Percentiles rank a stretch among this genome's conserved stretches.
Evolutionary conservation across 768 basidiomycete species (phyloP).

Genomic region (Rhodotorula diobovata): DNA sequence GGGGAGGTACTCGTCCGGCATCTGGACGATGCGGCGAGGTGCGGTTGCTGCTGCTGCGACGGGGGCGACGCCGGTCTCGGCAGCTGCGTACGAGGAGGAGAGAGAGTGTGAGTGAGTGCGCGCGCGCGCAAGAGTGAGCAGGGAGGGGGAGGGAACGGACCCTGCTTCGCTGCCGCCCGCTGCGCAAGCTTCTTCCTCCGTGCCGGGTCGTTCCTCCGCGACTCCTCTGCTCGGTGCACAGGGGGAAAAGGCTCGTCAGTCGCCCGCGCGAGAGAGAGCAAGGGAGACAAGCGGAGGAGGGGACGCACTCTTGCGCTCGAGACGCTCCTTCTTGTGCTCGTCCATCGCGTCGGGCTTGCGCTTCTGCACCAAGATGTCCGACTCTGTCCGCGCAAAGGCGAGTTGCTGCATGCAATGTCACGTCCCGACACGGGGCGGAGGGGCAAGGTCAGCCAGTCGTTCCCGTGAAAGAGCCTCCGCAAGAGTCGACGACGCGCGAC

Average conservation of each 20-base stretch:
- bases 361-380: slow-evolving; percentile 81
- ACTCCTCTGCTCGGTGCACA: slow-evolving; percentile 56
- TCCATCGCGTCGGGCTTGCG: slow-evolving; percentile 66
- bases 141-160: slow-evolving; percentile 51
- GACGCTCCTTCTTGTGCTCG: slow-evolving; percentile 65
- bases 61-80: slow-evolving; percentile 17
- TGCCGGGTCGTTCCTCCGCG: slow-evolving; percentile 82
- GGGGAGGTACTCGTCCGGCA: slow-evolving; percentile 99
- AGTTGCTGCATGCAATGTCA: slow-evolving; percentile 66
- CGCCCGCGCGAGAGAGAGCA: neutral
- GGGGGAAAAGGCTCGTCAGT: neutral
- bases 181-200: slow-evolving; percentile 78
- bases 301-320: slow-evolving; percentile 78
- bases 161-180: slow-evolving; percentile 66
- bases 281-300: neutral
- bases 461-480: too few species aligned
- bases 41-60: slow-evolving; percentile 38
- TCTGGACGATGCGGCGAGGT: slow-evolving; percentile 63
- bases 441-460: slow-evolving; percentile 5
- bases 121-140: neutral
- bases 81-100: slow-evolving; percentile 4
- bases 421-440: neutral
- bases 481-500: slow-evolving; percentile 30
- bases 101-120: neutral
- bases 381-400: slow-evolving; percentile 79